phyloP scores from a whole-genome alignment of 495 filamentous ascomycete genomes.

The Neurospora tetrasperma region DNA sequence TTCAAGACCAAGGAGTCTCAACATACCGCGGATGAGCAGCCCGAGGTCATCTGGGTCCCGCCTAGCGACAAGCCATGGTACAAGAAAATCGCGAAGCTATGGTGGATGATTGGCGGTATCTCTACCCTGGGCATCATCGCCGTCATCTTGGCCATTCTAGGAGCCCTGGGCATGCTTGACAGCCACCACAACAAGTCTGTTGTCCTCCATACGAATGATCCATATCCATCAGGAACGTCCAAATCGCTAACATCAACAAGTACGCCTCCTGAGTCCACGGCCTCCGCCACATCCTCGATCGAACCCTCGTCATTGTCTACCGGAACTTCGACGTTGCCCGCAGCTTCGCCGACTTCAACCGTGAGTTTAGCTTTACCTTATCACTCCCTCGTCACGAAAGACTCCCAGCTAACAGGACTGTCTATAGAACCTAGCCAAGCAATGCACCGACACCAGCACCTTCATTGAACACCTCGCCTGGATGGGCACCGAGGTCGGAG shows the following conservation, averaged over 20 bases:
- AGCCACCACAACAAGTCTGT: conserved; percentile 8
- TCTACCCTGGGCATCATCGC: conserved; percentile 13
- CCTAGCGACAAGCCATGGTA: conserved; percentile 17
- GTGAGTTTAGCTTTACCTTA: background rate
- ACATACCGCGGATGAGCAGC: background rate
- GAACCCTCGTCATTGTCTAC: background rate
- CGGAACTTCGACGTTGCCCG: conserved; percentile 2
- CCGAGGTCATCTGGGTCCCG: conserved; percentile 10
- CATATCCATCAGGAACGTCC: background rate
- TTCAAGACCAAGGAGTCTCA: conserved; percentile 7
- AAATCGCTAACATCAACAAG: conserved; percentile 9
- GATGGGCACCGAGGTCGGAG: conserved; percentile 3
- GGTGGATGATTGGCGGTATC: conserved; percentile 12
- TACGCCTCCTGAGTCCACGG: background rate
- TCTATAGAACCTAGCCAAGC: background rate
- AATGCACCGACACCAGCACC: conserved; percentile 9
- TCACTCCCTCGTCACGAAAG: background rate
- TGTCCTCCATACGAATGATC: background rate
- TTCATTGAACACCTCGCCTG: conserved; percentile 11
- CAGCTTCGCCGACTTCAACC: conserved; percentile 4
- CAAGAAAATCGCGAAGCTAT: conserved; percentile 8
- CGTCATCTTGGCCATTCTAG: conserved; percentile 21
- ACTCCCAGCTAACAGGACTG: background rate
- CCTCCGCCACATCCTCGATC: background rate
- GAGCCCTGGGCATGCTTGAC: conserved; percentile 13